Conservation (phyloP, 768 basidiomycete genomes). For the Boletus pseudopeckii region DNA sequence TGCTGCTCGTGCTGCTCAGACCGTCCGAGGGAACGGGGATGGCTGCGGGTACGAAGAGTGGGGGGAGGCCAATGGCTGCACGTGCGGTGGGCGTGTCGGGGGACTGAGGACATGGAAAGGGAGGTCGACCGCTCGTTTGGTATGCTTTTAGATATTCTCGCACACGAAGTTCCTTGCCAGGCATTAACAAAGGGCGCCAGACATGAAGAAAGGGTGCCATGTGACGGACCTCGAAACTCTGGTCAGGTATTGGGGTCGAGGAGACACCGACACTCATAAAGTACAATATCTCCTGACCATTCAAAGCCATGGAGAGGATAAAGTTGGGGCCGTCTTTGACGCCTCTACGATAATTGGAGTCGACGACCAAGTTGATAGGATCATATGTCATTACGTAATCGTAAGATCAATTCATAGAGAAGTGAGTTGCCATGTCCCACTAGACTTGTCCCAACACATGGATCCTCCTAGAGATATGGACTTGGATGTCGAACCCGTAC, state of each 20-base stretch:
- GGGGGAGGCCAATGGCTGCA: constrained; percentile 43
- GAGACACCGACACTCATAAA: constrained; percentile 30
- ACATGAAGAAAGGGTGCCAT: neutral
- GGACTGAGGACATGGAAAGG: constrained; percentile 44
- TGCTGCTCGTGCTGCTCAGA: neutral
- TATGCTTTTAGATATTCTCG: constrained; percentile 55
- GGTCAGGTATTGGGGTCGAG: constrained; percentile 9
- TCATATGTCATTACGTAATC: constrained; percentile 13
- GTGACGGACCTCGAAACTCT: constrained; percentile 30
- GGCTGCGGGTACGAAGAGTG: constrained; percentile 46
- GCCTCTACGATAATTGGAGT: neutral
- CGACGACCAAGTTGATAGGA: neutral
- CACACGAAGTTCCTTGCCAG: constrained; percentile 49
- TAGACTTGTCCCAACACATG: no score
- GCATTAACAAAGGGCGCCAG: neutral
- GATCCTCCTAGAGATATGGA: no score
- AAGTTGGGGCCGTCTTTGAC: neutral
- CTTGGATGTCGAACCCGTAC: no score
- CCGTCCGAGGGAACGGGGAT: constrained; percentile 13
- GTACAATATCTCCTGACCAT: constrained; percentile 16
- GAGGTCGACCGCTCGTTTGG: constrained; percentile 43
- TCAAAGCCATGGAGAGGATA: constrained; percentile 9
- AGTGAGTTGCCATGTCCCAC: neutral
- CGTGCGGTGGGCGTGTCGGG: constrained; percentile 47
- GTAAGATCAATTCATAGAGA: neutral